phyloP scores from a whole-genome alignment of 306 rosid species.

The Sophora flavescens region DNA sequence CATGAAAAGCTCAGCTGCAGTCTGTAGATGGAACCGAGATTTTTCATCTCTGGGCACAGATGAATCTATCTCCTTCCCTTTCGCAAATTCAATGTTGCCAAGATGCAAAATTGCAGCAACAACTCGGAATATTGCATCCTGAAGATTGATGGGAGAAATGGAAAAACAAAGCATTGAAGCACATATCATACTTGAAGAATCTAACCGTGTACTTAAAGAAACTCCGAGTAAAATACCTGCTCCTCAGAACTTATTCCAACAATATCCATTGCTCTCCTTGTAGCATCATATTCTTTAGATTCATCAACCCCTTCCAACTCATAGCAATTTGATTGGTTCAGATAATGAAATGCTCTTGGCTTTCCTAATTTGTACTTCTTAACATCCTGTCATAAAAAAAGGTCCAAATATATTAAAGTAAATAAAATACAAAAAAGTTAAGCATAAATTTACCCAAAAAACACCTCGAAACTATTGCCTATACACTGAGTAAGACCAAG shows the following conservation, averaged over 20 bases:
- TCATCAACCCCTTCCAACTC: conserved; percentile 82
- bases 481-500: background rate
- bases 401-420: background rate
- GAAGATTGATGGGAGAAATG: conserved; percentile 23
- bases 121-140: conserved; percentile 90
- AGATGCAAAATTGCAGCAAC: conserved; percentile 90
- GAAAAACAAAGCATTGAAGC: conserved; percentile 36
- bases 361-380: conserved; percentile 74
- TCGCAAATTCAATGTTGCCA: conserved; percentile 81
- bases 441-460: background rate
- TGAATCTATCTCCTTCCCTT: conserved; percentile 86
- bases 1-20: conserved; percentile 89
- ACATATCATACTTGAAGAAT: conserved; percentile 32
- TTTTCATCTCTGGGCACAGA: conserved; percentile 81
- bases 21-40: conserved; percentile 75
- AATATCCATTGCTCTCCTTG: conserved; percentile 82
- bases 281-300: conserved; percentile 67
- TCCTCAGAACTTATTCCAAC: conserved; percentile 81
- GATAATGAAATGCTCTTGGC: conserved; percentile 77
- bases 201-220: conserved; percentile 33
- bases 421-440: conserved; percentile 21
- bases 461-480: background rate
- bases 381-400: conserved; percentile 58
- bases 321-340: conserved; percentile 82
- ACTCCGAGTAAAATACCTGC: conserved; percentile 60